phyloP scores from a whole-genome alignment of 805 yeast species.

The Nematodospora valgi region DNA sequence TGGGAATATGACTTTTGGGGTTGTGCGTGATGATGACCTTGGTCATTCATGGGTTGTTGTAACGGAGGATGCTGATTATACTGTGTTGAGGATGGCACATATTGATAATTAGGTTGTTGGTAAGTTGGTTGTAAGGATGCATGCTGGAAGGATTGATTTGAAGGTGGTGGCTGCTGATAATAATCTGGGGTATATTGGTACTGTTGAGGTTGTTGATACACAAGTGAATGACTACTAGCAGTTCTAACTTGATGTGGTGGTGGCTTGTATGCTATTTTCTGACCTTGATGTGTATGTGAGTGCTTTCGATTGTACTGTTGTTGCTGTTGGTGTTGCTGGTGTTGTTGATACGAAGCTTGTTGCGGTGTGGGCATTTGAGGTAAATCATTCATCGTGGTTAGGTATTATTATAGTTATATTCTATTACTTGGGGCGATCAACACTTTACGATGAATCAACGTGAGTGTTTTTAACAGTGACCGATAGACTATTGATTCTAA shows the following conservation, averaged over 20 bases:
- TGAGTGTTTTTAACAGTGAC: too few relatives aligned
- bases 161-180: conserved; percentile 10
- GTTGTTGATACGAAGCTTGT: conserved; percentile 33
- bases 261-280: conserved; percentile 12
- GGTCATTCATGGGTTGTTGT: conserved; percentile 9
- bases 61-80: conserved; percentile 11
- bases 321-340: conserved; percentile 10
- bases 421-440: too few relatives aligned
- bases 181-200: conserved; percentile 11
- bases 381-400: conserved; percentile 32
- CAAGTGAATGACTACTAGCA: conserved; percentile 9
- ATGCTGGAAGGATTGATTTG: too few relatives aligned
- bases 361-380: conserved; percentile 46
- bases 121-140: conserved; percentile 29
- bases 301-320: conserved; percentile 11
- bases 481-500: too few relatives aligned
- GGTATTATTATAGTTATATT: too few relatives aligned
- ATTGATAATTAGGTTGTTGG: conserved; percentile 12
- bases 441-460: too few relatives aligned
- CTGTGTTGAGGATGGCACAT: too few relatives aligned
- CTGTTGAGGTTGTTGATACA: conserved; percentile 9
- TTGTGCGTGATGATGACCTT: conserved; percentile 7
- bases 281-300: conserved; percentile 11
- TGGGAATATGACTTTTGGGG: too few relatives aligned
- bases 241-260: conserved; percentile 17